These are phyloP conservation scores for Cerrena zonata DNA, from an alignment of 1,284 basidiomycete species.

Conservation along the genomic window DNA sequence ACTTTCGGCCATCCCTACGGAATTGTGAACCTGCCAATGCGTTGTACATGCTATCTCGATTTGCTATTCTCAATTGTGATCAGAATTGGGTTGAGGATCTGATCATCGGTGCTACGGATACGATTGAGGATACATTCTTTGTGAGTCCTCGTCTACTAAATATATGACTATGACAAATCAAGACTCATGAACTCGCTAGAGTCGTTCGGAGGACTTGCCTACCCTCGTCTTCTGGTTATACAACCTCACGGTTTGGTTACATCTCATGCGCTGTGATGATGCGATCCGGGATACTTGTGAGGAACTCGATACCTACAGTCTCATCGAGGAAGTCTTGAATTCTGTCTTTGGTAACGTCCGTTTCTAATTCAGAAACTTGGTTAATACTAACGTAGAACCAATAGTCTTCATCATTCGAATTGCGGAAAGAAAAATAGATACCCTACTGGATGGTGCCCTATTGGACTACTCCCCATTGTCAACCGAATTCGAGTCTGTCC, in stretches of 20 bases:
- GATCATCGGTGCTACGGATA: constrained; percentile 83
- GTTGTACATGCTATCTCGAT: constrained; percentile 79
- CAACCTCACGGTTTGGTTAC: constrained; percentile 84
- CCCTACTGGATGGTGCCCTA: constrained; percentile 76
- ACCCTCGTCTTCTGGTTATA: constrained; percentile 91
- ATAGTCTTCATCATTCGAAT: constrained; percentile 92
- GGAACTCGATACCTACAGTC: constrained; percentile 70
- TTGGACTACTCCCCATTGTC: constrained; percentile 80
- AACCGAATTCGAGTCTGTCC: constrained; percentile 74
- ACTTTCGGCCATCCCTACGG: constrained; percentile 59
- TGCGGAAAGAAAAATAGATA: constrained; percentile 84
- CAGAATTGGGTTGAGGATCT: constrained; percentile 88
- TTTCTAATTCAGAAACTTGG: background rate
- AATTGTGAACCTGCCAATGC: constrained; percentile 78
- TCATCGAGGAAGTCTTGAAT: constrained; percentile 85
- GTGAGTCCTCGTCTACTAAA: constrained; percentile 52
- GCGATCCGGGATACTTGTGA: constrained; percentile 73
- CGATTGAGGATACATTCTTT: constrained; percentile 88
- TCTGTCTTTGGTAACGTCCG: constrained; percentile 75
- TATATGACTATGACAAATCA: too few relatives aligned
- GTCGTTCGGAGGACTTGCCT: constrained; percentile 77
- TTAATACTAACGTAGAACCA: background rate
- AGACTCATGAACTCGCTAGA: constrained; percentile 41
- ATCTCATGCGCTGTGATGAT: constrained; percentile 82
- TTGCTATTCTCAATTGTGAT: constrained; percentile 81